Conservation (phyloP, 805 yeast genomes). For the Pichia exigua region DNA sequence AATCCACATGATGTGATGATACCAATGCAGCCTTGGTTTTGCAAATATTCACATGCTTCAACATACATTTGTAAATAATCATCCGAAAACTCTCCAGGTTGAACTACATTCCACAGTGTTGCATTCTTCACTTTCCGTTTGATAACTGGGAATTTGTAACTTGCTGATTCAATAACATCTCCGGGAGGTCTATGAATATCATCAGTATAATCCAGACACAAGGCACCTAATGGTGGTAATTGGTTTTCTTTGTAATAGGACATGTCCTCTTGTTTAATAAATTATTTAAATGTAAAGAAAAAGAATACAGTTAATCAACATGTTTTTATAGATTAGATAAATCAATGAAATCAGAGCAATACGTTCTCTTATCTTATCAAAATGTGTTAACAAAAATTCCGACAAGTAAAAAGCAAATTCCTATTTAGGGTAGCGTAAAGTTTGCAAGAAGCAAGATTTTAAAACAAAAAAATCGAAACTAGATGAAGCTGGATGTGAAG, state of each 20-base stretch:
- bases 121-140: constrained; percentile 20
- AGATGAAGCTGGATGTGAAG: too few species aligned
- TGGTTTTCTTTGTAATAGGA: constrained; percentile 16
- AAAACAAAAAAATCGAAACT: too few species aligned
- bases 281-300: too few species aligned
- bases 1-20: constrained; percentile 31
- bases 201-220: constrained; percentile 25
- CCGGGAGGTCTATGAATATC: constrained; percentile 30
- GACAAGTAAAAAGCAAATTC: too few species aligned
- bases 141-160: constrained; percentile 23
- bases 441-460: too few species aligned
- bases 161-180: constrained; percentile 22
- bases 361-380: too few species aligned
- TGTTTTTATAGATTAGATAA: too few species aligned
- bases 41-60: constrained; percentile 22
- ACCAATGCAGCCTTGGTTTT: constrained; percentile 28
- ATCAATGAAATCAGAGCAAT: too few species aligned
- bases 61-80: constrained; percentile 23
- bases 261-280: constrained; percentile 8
- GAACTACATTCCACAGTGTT: constrained; percentile 24
- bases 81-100: constrained; percentile 17
- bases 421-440: too few species aligned
- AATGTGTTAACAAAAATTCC: too few species aligned
- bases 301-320: too few species aligned
- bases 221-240: constrained; percentile 24